These are phyloP conservation scores for Fraxinus paxiana DNA, from an alignment of 305 asterid species.

Conservation along the genomic window DNA sequence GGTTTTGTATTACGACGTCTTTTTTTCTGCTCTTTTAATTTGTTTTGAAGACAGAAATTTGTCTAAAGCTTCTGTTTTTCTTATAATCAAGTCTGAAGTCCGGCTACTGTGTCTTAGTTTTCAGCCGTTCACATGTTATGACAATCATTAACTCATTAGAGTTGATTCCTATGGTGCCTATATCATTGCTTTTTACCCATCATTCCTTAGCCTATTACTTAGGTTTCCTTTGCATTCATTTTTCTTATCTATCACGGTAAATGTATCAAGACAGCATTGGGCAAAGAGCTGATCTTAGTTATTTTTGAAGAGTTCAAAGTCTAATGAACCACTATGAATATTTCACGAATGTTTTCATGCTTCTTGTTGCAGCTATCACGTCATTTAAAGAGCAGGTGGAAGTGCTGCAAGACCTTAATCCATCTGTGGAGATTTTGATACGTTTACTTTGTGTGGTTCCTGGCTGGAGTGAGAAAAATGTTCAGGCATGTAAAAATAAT, in stretches of 20 bases:
- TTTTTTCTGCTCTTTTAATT: not conserved
- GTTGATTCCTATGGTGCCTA: not conserved
- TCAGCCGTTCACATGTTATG: not conserved
- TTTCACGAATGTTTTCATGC: slow-evolving; percentile 20
- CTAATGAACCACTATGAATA: not conserved
- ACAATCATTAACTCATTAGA: not conserved
- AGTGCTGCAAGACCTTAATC: slow-evolving; percentile 54
- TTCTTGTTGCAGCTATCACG: slow-evolving; percentile 68
- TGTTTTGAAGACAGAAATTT: not conserved
- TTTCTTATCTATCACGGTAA: not conserved
- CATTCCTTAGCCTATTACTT: not conserved
- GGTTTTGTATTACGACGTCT: not conserved
- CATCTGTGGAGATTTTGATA: slow-evolving; percentile 77
- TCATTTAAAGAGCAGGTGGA: slow-evolving; percentile 92
- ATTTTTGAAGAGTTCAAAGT: not conserved
- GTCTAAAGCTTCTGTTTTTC: not conserved
- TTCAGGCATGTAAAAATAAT: slow-evolving; percentile 57
- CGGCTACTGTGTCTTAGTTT: not conserved
- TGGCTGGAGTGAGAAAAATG: slow-evolving; percentile 98
- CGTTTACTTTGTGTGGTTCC: slow-evolving; percentile 91
- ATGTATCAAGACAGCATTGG: not conserved
- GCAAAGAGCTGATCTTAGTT: not conserved
- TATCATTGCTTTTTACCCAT: not conserved
- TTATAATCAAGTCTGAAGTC: not conserved
- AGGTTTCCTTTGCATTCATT: not conserved